Evolutionary conservation across 345 rosid species (phyloP).

Genomic region (Acer yangbiense): DNA sequence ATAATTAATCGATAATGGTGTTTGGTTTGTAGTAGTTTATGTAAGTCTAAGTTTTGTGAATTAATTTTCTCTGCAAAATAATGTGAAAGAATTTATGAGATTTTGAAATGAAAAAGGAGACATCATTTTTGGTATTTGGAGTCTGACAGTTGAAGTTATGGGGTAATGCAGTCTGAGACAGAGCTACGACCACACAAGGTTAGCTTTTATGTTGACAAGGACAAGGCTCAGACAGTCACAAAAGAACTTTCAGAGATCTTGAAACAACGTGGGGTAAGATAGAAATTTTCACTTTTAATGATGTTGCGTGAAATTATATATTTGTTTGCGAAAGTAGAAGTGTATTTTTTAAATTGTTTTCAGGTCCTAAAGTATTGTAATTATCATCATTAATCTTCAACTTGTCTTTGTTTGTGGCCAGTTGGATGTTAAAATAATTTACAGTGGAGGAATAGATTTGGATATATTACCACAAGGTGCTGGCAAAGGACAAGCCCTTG

Average conservation of each 20-base stretch:
- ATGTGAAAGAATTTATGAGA: not conserved
- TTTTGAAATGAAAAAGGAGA: not conserved
- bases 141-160: constrained; percentile 20
- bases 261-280: constrained; percentile 67
- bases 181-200: constrained; percentile 91
- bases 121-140: constrained; percentile 11
- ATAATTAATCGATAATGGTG: not conserved
- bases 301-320: not conserved
- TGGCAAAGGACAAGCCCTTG: constrained; percentile 98
- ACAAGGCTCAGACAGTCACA: constrained; percentile 69
- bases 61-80: not conserved
- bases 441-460: constrained; percentile 95
- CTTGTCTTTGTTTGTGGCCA: constrained; percentile 29
- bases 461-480: constrained; percentile 96
- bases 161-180: constrained; percentile 67
- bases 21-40: constrained; percentile 1
- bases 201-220: constrained; percentile 85
- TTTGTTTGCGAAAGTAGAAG: not conserved
- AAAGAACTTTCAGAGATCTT: constrained; percentile 62
- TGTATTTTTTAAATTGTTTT: constrained; percentile 9
- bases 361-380: not conserved
- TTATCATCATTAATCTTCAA: not conserved
- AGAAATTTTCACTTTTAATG: constrained; percentile 9
- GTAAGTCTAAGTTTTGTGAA: constrained; percentile 4
- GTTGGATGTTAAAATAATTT: constrained; percentile 93